phyloP scores from a whole-genome alignment of 2,329 filamentous ascomycete species.

The Hypocreales sp. region DNA sequence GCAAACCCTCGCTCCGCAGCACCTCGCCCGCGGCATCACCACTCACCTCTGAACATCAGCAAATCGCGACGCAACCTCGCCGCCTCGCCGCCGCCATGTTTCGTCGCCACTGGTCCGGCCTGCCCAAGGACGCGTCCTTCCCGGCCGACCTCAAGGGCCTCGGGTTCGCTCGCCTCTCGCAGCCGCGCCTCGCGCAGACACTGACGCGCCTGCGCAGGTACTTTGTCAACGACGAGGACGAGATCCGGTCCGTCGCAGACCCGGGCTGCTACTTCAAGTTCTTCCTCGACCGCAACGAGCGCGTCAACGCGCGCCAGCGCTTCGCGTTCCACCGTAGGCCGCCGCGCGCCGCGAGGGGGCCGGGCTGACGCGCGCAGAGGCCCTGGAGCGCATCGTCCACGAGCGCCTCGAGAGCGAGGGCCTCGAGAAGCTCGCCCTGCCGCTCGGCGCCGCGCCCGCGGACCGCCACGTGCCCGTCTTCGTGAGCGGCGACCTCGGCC shows the following conservation, averaged over 20 bases:
- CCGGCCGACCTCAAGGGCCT: slow-evolving; percentile 50
- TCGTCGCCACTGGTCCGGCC: slow-evolving; percentile 47
- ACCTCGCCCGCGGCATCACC: too few relatives aligned
- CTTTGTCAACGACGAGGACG: slow-evolving; percentile 60
- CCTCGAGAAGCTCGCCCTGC: slow-evolving; percentile 45
- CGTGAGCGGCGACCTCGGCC: slow-evolving; percentile 29
- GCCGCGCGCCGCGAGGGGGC: neutral
- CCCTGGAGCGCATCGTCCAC: slow-evolving; percentile 43
- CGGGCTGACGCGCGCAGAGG: slow-evolving; percentile 27
- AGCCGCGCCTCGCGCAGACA: too few relatives aligned
- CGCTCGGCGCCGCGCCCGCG: slow-evolving; percentile 28
- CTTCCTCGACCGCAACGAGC: slow-evolving; percentile 56
- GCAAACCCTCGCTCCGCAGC: too few relatives aligned
- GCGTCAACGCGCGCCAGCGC: slow-evolving; percentile 61
- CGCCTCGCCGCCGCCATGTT: slow-evolving; percentile 54
- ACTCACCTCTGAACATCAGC: too few relatives aligned
- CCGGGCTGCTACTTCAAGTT: slow-evolving; percentile 60
- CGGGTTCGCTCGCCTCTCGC: slow-evolving; percentile 46
- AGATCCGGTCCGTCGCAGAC: slow-evolving; percentile 55
- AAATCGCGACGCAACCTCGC: too few relatives aligned
- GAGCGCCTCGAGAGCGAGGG: slow-evolving; percentile 45
- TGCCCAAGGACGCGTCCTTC: slow-evolving; percentile 57
- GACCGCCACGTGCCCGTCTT: slow-evolving; percentile 57
- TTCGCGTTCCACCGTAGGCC: slow-evolving; percentile 58
- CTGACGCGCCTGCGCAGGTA: too few relatives aligned